Base-by-base conservation (phyloP, 1,284 basidiomycete species). In the Ganoderma multipileum region DNA sequence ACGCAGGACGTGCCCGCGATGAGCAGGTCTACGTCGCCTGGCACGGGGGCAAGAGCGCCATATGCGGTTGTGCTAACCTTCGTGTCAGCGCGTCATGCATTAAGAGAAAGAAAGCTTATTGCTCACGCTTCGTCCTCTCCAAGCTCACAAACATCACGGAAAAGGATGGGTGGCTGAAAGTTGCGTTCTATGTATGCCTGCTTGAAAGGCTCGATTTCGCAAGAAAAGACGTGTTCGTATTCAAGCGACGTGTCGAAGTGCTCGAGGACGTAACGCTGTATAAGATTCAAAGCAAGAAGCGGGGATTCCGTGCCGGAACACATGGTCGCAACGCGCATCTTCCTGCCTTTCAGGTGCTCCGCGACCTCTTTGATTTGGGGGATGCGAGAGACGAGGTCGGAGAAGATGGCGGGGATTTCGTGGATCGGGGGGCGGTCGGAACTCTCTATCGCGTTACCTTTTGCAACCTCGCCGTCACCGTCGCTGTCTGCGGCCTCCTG, bases 131-230 rank as follows among this genome's bases (percentile, higher is more conserved):
- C 86, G 54, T 83, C 82, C 41, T 90, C 87, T 2, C 94, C 95
- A 20, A 98, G 86, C 77, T 98, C 96, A 66, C 94, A 96, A 18
- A 98, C 96, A 78, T 98, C 97, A 65, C 97, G 89, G 79, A 98
- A 98, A 42, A 98, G 85, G 44, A 98, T 82, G 5, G 96, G 96
- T 16, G 95, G 95, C 67, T 89, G 88, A 78, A 98, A 98, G 80
- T 98, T 98, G 33, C 97, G 88, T 79, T 98, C 97, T 71, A 98
- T 98, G 79, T 98, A 98, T 0, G 96, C 96, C 79, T 98, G 96
- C 81, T 98, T 98, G 87, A 97, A 98, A 1, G 97, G 96, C 78
- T 98, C 97, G 71, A 98, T 98, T 81, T 98, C 96, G 81, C 96
- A 98, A 0, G 96, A 98, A 81, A 98, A 98, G 64, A 98, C 95